Evolutionary conservation across 352 stramenopile species (phyloP), one percentile per base, ranked within the genome.

Genomic region (Phytopythium delawarense): DNA sequence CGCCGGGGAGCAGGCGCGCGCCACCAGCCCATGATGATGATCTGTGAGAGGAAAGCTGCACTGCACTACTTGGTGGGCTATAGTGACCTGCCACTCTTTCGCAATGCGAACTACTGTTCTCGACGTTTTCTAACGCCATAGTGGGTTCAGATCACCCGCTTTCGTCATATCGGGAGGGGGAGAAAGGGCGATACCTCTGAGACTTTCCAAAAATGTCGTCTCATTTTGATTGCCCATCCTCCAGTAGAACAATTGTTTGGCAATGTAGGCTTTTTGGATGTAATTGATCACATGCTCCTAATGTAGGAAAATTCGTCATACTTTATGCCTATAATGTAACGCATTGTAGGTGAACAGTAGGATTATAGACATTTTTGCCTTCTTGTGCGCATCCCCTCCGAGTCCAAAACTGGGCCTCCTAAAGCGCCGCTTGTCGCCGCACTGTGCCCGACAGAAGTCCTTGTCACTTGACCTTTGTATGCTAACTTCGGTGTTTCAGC

Each of bases 1-100:
- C 55, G 55, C 39, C 18, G 39, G 25, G 34, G 4, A 57, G 54
- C 45, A 56, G 50, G 4, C 51, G 51, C n/a, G 40, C 12, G n/a
- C 16, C 45, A 18, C 55, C 51, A 32, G 1, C 15, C 32, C 51
- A 57, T 57, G 49, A 21, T 55, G 28, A 21, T 28, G 25, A 28
- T 28, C 25, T 28, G 25, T 28, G 25, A 3, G 21, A 5, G 11
- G 49, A 51, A 34, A 63, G 61, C 57, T 16, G 16, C 4, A 25
- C 2, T 20, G 4, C 4, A 25, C 2, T 20, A 0, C 30, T 51
- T 18, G 1, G 45, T 13, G 7, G 15, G 28, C 4, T 1, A 32
- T 18, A 32, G 21, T 51, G 21, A 30, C n/a, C 0, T 6, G 11
- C 32, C 21, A 49, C 20, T 45, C 5, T 11, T 45, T 9, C 9